These are phyloP conservation scores for Globisporangium sylvaticum DNA, from an alignment of 352 stramenopile genomes.

Conservation along the genomic window DNA sequence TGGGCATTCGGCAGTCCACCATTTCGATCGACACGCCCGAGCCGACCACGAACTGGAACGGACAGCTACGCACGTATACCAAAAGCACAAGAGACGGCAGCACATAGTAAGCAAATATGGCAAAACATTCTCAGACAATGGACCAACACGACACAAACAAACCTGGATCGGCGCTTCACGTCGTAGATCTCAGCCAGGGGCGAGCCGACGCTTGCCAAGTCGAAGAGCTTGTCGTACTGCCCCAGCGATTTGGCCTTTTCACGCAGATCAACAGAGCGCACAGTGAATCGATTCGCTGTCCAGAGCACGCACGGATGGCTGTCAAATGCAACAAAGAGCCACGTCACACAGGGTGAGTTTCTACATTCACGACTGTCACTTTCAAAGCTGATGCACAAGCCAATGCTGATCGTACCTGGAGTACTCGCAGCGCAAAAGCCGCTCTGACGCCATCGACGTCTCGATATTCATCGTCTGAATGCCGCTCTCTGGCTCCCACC, in stretches of 20 bases:
- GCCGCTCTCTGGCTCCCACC: slow-evolving; percentile 44
- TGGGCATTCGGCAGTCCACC: slow-evolving; percentile 62
- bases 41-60: slow-evolving; percentile 70
- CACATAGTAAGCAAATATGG: not conserved
- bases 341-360: not conserved
- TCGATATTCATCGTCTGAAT: slow-evolving; percentile 31
- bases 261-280: slow-evolving; percentile 51
- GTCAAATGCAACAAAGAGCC: not conserved
- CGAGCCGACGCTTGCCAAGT: slow-evolving; percentile 33
- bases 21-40: slow-evolving; percentile 65
- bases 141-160: not conserved
- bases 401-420: slow-evolving; percentile 37
- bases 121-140: not conserved
- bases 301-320: slow-evolving; percentile 77
- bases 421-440: slow-evolving; percentile 64
- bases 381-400: not conserved
- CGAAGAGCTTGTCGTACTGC: slow-evolving; percentile 41
- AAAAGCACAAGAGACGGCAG: not conserved
- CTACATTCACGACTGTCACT: not conserved
- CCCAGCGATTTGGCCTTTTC: slow-evolving; percentile 18
- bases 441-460: slow-evolving; percentile 23
- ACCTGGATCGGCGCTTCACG: slow-evolving; percentile 59
- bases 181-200: slow-evolving; percentile 54
- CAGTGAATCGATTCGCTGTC: slow-evolving; percentile 36
- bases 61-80: slow-evolving; percentile 25